phyloP scores from a whole-genome alignment of 2,329 filamentous ascomycete genomes.

The Spiromastix sp. region DNA sequence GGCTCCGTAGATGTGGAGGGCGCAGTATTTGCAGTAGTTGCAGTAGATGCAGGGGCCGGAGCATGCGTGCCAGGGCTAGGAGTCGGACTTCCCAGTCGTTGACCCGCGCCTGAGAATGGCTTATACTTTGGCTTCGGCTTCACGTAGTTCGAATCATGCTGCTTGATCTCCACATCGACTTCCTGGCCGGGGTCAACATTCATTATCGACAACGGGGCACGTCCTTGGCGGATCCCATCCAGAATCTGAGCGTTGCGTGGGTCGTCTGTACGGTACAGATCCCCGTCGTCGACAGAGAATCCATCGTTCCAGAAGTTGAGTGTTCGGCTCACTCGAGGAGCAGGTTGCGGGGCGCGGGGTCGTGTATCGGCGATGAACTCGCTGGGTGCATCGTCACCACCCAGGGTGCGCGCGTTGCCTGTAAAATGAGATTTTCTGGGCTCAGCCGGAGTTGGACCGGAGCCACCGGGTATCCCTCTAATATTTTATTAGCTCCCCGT shows the following conservation, averaged over 20 bases:
- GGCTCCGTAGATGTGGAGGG: constrained; percentile 15
- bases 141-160: constrained; percentile 54
- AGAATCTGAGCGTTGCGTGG: constrained; percentile 52
- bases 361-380: constrained; percentile 44
- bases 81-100: constrained; percentile 53
- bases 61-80: constrained; percentile 38
- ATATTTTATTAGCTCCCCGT: no score
- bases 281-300: constrained; percentile 56
- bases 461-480: constrained; percentile 19
- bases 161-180: constrained; percentile 54
- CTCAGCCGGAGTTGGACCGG: constrained; percentile 39
- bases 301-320: constrained; percentile 57
- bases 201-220: constrained; percentile 52
- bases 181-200: constrained; percentile 53
- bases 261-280: constrained; percentile 53
- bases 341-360: constrained; percentile 28
- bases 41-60: constrained; percentile 23
- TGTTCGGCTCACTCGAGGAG: constrained; percentile 45
- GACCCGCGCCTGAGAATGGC: constrained; percentile 50
- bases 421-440: constrained; percentile 40
- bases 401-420: constrained; percentile 53
- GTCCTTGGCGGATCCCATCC: constrained; percentile 52
- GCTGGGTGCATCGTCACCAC: constrained; percentile 53
- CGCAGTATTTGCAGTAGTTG: constrained; percentile 13
- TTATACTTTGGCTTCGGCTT: constrained; percentile 54